These are phyloP conservation scores for Apiotrichum sp. DNA, from an alignment of 1,284 basidiomycete species.

Conservation along the genomic window DNA sequence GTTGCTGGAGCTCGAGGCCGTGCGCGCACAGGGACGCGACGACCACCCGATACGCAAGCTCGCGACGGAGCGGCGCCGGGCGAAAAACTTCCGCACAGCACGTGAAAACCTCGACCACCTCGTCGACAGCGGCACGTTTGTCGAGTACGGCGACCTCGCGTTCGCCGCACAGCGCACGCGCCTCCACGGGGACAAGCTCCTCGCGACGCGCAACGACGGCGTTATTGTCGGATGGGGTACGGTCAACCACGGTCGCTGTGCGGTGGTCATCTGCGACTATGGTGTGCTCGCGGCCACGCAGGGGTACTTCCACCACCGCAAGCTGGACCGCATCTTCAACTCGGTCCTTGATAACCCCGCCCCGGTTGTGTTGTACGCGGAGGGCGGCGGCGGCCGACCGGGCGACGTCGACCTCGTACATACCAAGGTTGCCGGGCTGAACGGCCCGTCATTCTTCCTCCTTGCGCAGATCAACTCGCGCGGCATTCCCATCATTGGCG, in stretches of 20 bases:
- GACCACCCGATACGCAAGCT: slow-evolving; percentile 8
- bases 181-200: slow-evolving; percentile 3
- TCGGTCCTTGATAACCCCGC: slow-evolving; percentile 17
- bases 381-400: slow-evolving; percentile 17
- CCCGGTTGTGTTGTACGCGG: slow-evolving; percentile 16
- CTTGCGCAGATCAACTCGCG: slow-evolving; percentile 14
- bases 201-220: slow-evolving; percentile 16
- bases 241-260: slow-evolving; percentile 13
- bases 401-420: slow-evolving; percentile 16
- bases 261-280: slow-evolving; percentile 17
- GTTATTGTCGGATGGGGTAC: slow-evolving; percentile 20
- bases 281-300: slow-evolving; percentile 18
- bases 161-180: slow-evolving; percentile 16
- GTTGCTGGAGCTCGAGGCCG: slow-evolving; percentile 15
- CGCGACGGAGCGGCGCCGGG: slow-evolving; percentile 12
- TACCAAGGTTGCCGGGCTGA: slow-evolving; percentile 12
- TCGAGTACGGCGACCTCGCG: slow-evolving; percentile 18
- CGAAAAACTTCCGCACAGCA: slow-evolving; percentile 12
- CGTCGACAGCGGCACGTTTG: slow-evolving; percentile 14
- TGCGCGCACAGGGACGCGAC: slow-evolving; percentile 12
- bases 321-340: slow-evolving; percentile 17
- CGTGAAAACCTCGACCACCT: slow-evolving; percentile 17
- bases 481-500: slow-evolving; percentile 17
- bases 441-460: slow-evolving; percentile 12
- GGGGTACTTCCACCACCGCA: slow-evolving; percentile 19